These are phyloP conservation scores for Boletus sp. DNA, from an alignment of 1,284 basidiomycete species.

Conservation along the genomic window DNA sequence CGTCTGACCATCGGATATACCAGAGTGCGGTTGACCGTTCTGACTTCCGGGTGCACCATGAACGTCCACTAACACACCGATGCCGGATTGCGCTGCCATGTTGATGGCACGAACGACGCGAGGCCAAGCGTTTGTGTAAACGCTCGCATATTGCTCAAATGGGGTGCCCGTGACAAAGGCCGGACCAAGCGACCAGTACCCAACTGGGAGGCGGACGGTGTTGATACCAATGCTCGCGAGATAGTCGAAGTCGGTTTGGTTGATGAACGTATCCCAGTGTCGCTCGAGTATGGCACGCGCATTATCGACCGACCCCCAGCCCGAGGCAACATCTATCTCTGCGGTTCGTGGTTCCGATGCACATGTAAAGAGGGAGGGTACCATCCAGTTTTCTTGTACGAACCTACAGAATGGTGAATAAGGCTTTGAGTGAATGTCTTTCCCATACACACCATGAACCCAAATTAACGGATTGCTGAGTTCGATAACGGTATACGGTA, in stretches of 20 bases:
- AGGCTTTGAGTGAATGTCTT: background rate
- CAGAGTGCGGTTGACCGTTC: constrained; percentile 62
- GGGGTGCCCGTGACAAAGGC: constrained; percentile 50
- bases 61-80: constrained; percentile 29
- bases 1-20: constrained; percentile 64
- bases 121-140: constrained; percentile 69
- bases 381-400: constrained; percentile 82
- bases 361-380: constrained; percentile 67
- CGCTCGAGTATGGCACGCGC: constrained; percentile 65
- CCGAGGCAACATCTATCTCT: constrained; percentile 54
- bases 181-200: constrained; percentile 64
- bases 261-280: constrained; percentile 84
- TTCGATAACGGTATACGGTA: constrained; percentile 28
- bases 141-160: constrained; percentile 58
- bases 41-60: constrained; percentile 67
- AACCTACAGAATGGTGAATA: constrained; percentile 51
- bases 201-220: constrained; percentile 71
- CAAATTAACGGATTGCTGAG: constrained; percentile 29
- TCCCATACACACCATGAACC: constrained; percentile 24
- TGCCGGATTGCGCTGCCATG: constrained; percentile 56
- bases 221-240: constrained; percentile 70
- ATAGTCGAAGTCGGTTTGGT: constrained; percentile 63
- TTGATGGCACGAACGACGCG: constrained; percentile 67
- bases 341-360: constrained; percentile 58
- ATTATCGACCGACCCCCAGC: constrained; percentile 49